A percentile compares a stretch with the other conserved stretches of the same genome.
Evolutionary conservation across 345 rosid genomes (phyloP).

Genomic region (Aquilaria sinensis): DNA sequence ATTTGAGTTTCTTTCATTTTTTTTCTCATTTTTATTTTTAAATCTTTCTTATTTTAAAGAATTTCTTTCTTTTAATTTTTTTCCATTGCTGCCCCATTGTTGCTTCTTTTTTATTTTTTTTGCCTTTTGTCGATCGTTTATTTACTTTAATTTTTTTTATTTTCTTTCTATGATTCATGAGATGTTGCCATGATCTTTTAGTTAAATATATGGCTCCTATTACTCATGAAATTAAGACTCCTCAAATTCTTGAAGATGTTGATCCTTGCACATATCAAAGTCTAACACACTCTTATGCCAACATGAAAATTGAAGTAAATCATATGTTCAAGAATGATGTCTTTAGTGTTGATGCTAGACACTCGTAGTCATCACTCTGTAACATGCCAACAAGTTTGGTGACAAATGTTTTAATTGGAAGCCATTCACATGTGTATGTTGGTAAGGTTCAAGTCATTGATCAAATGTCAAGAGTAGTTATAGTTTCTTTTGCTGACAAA

Average conservation of each 20-base stretch:
- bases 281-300: constrained; percentile 20
- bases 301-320: constrained; percentile 33
- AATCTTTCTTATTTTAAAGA: too few species aligned
- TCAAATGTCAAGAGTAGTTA: constrained; percentile 33
- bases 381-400: constrained; percentile 29
- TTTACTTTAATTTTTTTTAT: too few species aligned
- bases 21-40: too few species aligned
- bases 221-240: constrained; percentile 26
- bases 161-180: constrained; percentile 20
- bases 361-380: constrained; percentile 19
- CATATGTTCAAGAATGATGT: constrained; percentile 23
- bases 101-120: too few species aligned
- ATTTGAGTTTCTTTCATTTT: too few species aligned
- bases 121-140: too few species aligned
- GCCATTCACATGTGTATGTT: constrained; percentile 31
- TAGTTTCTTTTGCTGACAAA: constrained; percentile 29
- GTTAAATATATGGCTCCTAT: constrained; percentile 21
- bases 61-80: too few species aligned
- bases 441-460: constrained; percentile 31
- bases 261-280: constrained; percentile 15
- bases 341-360: constrained; percentile 28
- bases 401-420: constrained; percentile 19
- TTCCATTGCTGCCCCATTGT: too few species aligned
- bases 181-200: constrained; percentile 30
- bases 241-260: constrained; percentile 24